phyloP scores from a whole-genome alignment of 2,329 filamentous ascomycete species.

The Pseudopyrenochaeta lycopersici region DNA sequence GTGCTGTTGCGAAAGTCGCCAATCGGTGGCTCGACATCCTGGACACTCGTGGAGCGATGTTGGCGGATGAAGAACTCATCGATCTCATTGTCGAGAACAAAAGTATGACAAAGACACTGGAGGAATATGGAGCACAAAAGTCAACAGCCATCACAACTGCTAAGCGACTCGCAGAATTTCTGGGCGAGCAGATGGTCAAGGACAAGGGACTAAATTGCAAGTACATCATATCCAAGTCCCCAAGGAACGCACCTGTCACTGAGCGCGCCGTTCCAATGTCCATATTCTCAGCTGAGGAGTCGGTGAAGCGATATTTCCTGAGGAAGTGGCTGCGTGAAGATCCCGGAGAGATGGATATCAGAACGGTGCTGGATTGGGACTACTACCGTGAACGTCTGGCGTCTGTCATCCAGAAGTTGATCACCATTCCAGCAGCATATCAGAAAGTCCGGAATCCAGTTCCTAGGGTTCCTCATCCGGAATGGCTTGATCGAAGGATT shows the following conservation, averaged over 20 bases:
- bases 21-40: conserved; percentile 97
- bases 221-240: conserved; percentile 93
- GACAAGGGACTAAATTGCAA: conserved; percentile 99
- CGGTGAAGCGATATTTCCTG: conserved; percentile 86
- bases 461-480: conserved; percentile 89
- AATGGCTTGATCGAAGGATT: conserved; percentile 94
- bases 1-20: conserved; percentile 89
- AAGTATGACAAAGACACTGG: conserved; percentile 95
- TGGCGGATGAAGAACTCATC: conserved; percentile 96
- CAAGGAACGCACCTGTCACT: conserved; percentile 89
- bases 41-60: conserved; percentile 83
- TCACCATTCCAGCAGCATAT: conserved; percentile 95
- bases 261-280: conserved; percentile 94
- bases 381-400: conserved; percentile 97
- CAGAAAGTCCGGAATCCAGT: conserved; percentile 96
- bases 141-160: conserved; percentile 99
- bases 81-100: conserved; percentile 99
- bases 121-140: conserved; percentile 95
- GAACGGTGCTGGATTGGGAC: conserved; percentile 91
- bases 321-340: conserved; percentile 97
- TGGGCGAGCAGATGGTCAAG: conserved; percentile 98
- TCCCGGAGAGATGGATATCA: conserved; percentile 86
- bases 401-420: conserved; percentile 97
- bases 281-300: conserved; percentile 93
- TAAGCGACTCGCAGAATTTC: conserved; percentile 90